Conservation (phyloP, 176 grass and related monocot genomes). For the Cenchrus fungigraminus region DNA sequence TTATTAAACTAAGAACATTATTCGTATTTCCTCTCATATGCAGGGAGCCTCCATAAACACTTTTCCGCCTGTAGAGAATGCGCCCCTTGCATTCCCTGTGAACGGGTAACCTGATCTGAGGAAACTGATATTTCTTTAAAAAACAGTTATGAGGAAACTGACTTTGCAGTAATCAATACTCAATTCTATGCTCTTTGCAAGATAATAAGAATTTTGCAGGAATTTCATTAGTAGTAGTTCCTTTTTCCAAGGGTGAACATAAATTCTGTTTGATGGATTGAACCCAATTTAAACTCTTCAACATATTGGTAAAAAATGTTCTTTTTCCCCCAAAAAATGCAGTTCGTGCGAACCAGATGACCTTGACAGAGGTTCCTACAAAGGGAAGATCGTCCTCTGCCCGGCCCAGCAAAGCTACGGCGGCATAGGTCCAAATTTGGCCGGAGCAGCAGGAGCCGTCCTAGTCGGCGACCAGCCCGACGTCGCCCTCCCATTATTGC, state of each 20-base stretch:
- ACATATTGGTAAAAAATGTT: neutral
- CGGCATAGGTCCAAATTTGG: neutral
- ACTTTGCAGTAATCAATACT: too few species aligned
- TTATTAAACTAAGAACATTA: neutral
- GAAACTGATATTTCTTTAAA: too few species aligned
- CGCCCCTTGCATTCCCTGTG: neutral
- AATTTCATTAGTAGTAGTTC: neutral
- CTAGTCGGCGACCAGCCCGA: neutral
- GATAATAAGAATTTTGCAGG: neutral
- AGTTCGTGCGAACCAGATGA: slow-evolving; percentile 26
- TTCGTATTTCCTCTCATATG: neutral
- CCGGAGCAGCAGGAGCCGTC: neutral
- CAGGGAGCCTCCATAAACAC: slow-evolving; percentile 33
- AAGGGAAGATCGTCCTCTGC: slow-evolving; percentile 33
- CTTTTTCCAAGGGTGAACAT: neutral
- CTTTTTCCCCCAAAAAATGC: neutral
- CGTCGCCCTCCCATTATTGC: neutral
- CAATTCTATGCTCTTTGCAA: neutral
- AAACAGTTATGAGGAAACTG: too few species aligned
- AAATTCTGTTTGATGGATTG: neutral
- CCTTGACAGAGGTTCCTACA: slow-evolving; percentile 21
- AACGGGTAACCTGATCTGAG: neutral
- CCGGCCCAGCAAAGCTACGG: too few species aligned
- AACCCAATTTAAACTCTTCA: neutral
- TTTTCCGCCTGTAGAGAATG: neutral